Conservation (phyloP, 805 yeast species). For the Saturnispora halmiae region DNA sequence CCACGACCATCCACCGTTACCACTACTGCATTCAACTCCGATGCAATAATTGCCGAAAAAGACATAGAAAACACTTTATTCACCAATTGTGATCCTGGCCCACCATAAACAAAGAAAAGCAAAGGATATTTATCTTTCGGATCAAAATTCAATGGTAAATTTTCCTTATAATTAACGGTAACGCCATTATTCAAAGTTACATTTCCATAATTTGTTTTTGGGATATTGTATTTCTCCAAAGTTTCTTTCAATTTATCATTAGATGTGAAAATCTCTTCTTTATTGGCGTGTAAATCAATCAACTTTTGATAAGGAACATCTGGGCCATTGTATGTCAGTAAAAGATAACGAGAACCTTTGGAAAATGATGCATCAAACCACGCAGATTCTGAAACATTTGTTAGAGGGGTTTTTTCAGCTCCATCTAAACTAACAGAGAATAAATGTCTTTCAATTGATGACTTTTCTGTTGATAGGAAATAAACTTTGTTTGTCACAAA, state of each 20-base stretch:
- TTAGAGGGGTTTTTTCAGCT: conserved; percentile 35
- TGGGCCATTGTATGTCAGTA: conserved; percentile 73
- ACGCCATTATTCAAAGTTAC: conserved; percentile 36
- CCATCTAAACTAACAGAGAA: conserved; percentile 55
- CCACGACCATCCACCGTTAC: conserved; percentile 97
- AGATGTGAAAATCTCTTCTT: conserved; percentile 35
- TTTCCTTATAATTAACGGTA: conserved; percentile 54
- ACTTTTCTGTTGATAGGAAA: conserved; percentile 65
- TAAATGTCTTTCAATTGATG: conserved; percentile 78
- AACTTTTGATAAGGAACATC: conserved; percentile 69
- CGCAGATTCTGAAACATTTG: conserved; percentile 48
- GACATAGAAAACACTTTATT: conserved; percentile 46
- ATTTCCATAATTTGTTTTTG: conserved; percentile 44
- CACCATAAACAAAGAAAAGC: conserved; percentile 86
- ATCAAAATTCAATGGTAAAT: conserved; percentile 67
- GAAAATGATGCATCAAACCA: conserved; percentile 71
- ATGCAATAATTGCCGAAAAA: conserved; percentile 69
- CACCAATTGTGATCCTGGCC: conserved; percentile 89
- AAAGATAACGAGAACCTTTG: conserved; percentile 62
- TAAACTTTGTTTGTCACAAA: conserved; percentile 42
- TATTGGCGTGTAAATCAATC: conserved; percentile 39
- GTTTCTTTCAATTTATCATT: conserved; percentile 36
- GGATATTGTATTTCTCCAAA: conserved; percentile 44
- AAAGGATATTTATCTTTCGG: conserved; percentile 62
- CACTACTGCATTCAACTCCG: conserved; percentile 73